phyloP scores from a whole-genome alignment of 1,284 basidiomycete species.

The Heterobasidion annosum region DNA sequence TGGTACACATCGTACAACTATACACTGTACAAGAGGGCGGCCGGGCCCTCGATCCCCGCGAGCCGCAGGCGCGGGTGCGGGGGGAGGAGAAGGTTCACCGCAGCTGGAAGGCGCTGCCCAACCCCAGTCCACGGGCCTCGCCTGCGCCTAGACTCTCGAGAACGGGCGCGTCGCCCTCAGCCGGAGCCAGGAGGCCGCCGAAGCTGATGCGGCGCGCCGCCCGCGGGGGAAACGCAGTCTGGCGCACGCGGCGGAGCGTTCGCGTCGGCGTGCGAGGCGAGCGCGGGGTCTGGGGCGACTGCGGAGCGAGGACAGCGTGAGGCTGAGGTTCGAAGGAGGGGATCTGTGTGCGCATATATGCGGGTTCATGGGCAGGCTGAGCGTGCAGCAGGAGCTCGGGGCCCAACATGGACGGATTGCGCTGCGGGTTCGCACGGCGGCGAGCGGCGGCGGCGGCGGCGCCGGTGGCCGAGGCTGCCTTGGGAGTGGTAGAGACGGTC shows the following conservation, averaged over 20 bases:
- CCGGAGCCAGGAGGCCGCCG: conserved; percentile 9
- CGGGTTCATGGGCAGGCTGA: background rate
- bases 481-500: conserved; percentile 23
- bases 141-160: background rate
- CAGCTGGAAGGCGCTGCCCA: conserved; percentile 54
- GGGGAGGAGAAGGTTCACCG: conserved; percentile 20
- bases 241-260: conserved; percentile 10
- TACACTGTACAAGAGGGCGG: background rate
- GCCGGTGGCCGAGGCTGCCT: background rate
- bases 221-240: conserved; percentile 13
- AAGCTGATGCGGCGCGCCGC: conserved; percentile 14
- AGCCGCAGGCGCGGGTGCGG: background rate
- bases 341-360: background rate
- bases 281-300: conserved; percentile 3
- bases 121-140: conserved; percentile 12
- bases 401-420: conserved; percentile 55
- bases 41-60: background rate
- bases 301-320: conserved; percentile 2
- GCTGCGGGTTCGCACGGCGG: conserved; percentile 34
- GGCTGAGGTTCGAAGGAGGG: background rate
- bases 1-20: background rate
- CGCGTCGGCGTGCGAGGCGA: conserved; percentile 8
- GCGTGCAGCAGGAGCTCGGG: conserved; percentile 21
- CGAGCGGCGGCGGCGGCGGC: conserved; percentile 4
- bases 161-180: conserved; percentile 4